phyloP scores from a whole-genome alignment of 768 basidiomycete genomes.

The Boletus insuetus region DNA sequence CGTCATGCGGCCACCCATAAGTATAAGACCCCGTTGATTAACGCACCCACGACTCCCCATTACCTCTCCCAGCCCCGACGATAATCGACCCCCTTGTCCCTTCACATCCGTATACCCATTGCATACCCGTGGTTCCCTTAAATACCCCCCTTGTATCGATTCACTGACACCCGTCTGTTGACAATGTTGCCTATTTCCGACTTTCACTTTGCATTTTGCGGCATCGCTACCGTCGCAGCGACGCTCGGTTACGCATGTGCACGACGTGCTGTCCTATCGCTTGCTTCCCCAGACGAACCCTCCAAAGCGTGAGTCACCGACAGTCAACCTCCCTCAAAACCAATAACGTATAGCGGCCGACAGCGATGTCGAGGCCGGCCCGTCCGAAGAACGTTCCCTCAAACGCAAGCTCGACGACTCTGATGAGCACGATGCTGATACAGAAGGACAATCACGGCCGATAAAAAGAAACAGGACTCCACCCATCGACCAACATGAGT shows the following conservation, averaged over 20 bases:
- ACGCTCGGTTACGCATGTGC: constrained; percentile 57
- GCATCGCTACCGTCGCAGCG: constrained; percentile 59
- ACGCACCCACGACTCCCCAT: constrained; percentile 14
- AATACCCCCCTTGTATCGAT: constrained; percentile 16
- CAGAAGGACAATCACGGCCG: constrained; percentile 28
- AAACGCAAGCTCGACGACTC: constrained; percentile 32
- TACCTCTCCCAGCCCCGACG: constrained; percentile 15
- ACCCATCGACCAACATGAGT: constrained; percentile 30
- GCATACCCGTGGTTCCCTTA: constrained; percentile 14
- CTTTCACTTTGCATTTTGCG: constrained; percentile 53
- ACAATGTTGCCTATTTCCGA: constrained; percentile 51
- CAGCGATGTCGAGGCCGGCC: constrained; percentile 31
- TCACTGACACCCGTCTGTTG: not conserved
- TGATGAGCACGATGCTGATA: constrained; percentile 26
- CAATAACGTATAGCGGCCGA: constrained; percentile 28
- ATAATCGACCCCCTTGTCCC: constrained; percentile 18
- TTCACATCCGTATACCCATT: constrained; percentile 13
- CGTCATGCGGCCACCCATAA: constrained; percentile 24
- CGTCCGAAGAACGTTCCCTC: constrained; percentile 28
- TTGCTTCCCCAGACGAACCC: constrained; percentile 16
- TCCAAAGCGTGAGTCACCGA: constrained; percentile 32
- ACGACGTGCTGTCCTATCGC: constrained; percentile 34
- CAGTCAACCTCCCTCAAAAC: constrained; percentile 28
- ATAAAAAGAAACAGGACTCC: constrained; percentile 43
- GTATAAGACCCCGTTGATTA: constrained; percentile 35